Evolutionary conservation across 306 rosid species (phyloP), one percentile per base, ranked within the genome.

Genomic region (Argentina anserina): DNA sequence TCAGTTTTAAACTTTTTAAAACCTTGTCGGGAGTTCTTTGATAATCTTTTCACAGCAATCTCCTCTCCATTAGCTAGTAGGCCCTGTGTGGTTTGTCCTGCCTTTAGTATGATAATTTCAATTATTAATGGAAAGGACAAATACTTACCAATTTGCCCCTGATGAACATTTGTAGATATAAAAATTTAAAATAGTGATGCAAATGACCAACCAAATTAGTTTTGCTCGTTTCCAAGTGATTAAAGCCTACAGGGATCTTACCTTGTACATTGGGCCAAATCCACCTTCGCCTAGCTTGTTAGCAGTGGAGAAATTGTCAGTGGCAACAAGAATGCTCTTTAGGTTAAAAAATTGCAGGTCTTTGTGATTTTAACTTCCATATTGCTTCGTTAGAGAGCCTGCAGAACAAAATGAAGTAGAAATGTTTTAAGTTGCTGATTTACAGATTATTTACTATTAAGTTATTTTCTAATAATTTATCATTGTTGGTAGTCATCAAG

Each of bases 281-380:
- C 94, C 91, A 1, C 94, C 91, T 72, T 84, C 72, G 62, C 94
- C 94, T 62, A 89, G 91, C 88, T 69, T 83, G 78, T 89, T 84
- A 15, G 49, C 71, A 14, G 21, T 11, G 31, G 82, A 87, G 65
- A 89, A 89, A 68, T 80, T 76, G 46, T 89, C 67, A 1, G 92
- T 89, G 68, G 92, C 80, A 65, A 72, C 85, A 21, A 85, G 62
- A 9, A 78, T 45, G 41, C 70, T 47, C 9, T 18, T 74, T 40
- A 87, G 72, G 21, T 83, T 84, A 52, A 78, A 87, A 72, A 84
- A 75, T 18, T 47, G 23, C 23, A 11, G 75, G 85, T 29, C 70
- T 55, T 65, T 65, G 50, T 34, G 53, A 18, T 29, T 40, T 41
- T 5, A 21, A 9, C 59, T 69, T 0, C 55, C 72, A 13, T 52